phyloP scores from a whole-genome alignment of 1,284 basidiomycete species.

The Baeospora myosura region DNA sequence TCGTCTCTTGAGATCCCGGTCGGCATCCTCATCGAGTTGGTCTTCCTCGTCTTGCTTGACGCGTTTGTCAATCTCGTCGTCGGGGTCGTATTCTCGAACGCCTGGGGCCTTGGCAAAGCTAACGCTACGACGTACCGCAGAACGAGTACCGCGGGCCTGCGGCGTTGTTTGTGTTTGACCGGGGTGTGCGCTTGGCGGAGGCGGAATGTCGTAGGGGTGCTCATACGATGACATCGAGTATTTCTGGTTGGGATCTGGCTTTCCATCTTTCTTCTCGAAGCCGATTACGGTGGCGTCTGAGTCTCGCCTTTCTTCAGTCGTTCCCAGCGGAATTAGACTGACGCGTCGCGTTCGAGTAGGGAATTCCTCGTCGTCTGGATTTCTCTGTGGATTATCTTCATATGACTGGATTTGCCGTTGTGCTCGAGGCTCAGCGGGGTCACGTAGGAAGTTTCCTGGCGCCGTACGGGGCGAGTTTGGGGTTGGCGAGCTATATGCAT shows the following conservation, averaged over 20 bases:
- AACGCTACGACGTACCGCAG: conserved; percentile 21
- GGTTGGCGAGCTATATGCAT: too few relatives aligned
- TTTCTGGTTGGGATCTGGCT: conserved; percentile 24
- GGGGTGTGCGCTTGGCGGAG: conserved; percentile 37
- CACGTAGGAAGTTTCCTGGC: too few relatives aligned
- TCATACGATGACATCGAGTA: conserved; percentile 47
- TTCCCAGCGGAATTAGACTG: conserved; percentile 12
- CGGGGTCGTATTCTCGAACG: conserved; percentile 18
- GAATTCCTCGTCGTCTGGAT: background rate
- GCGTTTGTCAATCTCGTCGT: too few relatives aligned
- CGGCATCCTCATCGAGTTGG: conserved; percentile 18
- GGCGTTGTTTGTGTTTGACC: conserved; percentile 13
- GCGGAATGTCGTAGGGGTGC: conserved; percentile 52
- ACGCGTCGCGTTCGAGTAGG: background rate
- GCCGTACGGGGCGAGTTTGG: too few relatives aligned
- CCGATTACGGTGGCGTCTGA: conserved; percentile 27
- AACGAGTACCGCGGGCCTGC: conserved; percentile 15
- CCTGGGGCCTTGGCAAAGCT: conserved; percentile 24
- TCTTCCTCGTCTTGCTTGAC: conserved; percentile 17
- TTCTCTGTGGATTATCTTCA: too few relatives aligned
- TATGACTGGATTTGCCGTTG: too few relatives aligned
- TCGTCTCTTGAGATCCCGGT: conserved; percentile 30
- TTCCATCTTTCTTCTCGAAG: conserved; percentile 15
- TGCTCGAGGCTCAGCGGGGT: too few relatives aligned
- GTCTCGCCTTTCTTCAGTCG: conserved; percentile 10